phyloP scores from a whole-genome alignment of 2,329 filamentous ascomycete species.

The Fonsecaea nubica region DNA sequence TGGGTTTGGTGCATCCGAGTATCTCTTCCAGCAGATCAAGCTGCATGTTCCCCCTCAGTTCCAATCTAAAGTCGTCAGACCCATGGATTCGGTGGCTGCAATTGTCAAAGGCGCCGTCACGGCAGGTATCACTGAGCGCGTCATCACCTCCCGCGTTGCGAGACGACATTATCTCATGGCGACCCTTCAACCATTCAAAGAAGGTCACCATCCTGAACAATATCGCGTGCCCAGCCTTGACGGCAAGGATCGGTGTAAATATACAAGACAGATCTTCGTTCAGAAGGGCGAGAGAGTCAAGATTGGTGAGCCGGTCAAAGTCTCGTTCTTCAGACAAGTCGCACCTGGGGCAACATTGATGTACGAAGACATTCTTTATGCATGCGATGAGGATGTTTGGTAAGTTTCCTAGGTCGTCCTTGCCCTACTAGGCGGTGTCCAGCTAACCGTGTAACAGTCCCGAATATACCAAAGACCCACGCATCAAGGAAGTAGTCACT shows the following conservation, averaged over 20 bases:
- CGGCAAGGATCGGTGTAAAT: slow-evolving; percentile 98
- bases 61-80: slow-evolving; percentile 95
- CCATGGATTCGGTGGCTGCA: slow-evolving; percentile 98
- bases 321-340: slow-evolving; percentile 97
- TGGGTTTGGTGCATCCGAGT: slow-evolving; percentile 97
- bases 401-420: slow-evolving; percentile 29
- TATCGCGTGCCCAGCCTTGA: slow-evolving; percentile 97
- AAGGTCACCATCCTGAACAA: slow-evolving; percentile 96
- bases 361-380: slow-evolving; percentile 98
- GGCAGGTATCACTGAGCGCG: slow-evolving; percentile 94
- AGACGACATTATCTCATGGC: slow-evolving; percentile 99
- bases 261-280: slow-evolving; percentile 96
- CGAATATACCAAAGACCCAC: slow-evolving; percentile 98
- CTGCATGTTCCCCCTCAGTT: slow-evolving; percentile 97
- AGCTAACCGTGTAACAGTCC: slow-evolving; percentile 55
- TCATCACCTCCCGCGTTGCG: slow-evolving; percentile 95
- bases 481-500: slow-evolving; percentile 99
- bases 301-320: slow-evolving; percentile 98
- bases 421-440: neutral
- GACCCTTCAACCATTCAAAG: slow-evolving; percentile 97
- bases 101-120: slow-evolving; percentile 99
- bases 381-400: slow-evolving; percentile 93
- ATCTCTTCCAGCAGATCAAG: slow-evolving; percentile 99
- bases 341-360: slow-evolving; percentile 96
- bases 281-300: slow-evolving; percentile 99